Conservation (phyloP, 75 land plant genomes). For the Pinus tabuliformis region DNA sequence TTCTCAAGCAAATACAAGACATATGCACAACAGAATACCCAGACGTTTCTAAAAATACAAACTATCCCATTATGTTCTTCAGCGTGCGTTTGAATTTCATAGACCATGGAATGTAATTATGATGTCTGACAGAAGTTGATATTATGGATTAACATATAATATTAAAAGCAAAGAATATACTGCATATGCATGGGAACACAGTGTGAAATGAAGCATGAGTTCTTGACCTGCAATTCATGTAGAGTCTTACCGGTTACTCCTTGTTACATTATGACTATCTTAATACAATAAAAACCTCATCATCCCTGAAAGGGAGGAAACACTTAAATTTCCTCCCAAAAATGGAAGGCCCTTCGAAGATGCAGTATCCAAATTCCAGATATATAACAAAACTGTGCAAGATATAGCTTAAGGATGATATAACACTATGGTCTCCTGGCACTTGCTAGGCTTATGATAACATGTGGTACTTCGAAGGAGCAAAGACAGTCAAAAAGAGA, state of each 20-base stretch:
- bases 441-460: no score
- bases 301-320: background rate
- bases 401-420: no score
- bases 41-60: background rate
- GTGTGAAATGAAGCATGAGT: background rate
- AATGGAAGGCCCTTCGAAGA: background rate
- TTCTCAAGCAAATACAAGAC: background rate
- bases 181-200: background rate
- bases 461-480: no score
- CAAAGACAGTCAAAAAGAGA: no score
- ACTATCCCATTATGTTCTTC: background rate
- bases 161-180: background rate
- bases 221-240: background rate
- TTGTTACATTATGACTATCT: background rate
- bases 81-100: background rate
- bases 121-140: background rate
- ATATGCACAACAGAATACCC: background rate
- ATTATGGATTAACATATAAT: background rate
- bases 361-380: no score
- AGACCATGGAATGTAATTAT: background rate
- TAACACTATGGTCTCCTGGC: no score
- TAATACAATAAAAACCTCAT: background rate
- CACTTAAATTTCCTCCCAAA: background rate
- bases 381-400: no score
- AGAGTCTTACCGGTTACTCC: background rate